Percentiles rank a stretch among this genome's conserved stretches.
phyloP scores from a whole-genome alignment of 495 filamentous ascomycete species.

The Penicillium macrosclerotiorum region DNA sequence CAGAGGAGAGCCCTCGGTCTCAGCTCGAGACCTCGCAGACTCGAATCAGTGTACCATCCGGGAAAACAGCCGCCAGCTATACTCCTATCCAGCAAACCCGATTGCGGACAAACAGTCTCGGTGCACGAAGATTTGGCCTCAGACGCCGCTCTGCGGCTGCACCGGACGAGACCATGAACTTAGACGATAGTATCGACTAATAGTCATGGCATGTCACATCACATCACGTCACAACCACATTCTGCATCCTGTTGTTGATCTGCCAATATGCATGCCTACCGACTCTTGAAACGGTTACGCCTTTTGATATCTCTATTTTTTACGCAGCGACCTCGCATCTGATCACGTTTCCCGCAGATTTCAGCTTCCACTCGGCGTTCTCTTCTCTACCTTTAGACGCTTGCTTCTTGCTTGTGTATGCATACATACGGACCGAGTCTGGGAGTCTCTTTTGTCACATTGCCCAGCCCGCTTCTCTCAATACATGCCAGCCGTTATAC shows the following conservation, averaged over 20 bases:
- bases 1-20: slow-evolving; percentile 24
- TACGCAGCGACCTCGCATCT: slow-evolving; percentile 33
- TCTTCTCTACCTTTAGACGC: slow-evolving; percentile 15
- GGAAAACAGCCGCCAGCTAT: slow-evolving; percentile 40
- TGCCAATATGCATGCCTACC: slow-evolving; percentile 11
- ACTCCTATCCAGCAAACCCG: slow-evolving; percentile 43
- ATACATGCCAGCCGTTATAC: too few species aligned
- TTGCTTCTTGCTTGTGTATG: slow-evolving; percentile 8
- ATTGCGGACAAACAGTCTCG: slow-evolving; percentile 41
- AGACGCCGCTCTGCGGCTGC: slow-evolving; percentile 33
- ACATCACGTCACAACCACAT: neutral
- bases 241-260: slow-evolving; percentile 5
- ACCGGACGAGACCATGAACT: slow-evolving; percentile 27
- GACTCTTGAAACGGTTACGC: slow-evolving; percentile 11
- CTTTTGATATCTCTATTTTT: slow-evolving; percentile 24
- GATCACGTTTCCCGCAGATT: slow-evolving; percentile 9
- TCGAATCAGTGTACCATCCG: slow-evolving; percentile 37
- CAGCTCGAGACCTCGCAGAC: slow-evolving; percentile 31
- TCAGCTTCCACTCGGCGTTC: slow-evolving; percentile 32
- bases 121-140: slow-evolving; percentile 37
- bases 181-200: slow-evolving; percentile 41
- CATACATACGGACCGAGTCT: slow-evolving; percentile 13
- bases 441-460: slow-evolving; percentile 16
- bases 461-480: neutral
- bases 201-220: neutral